Conservation (phyloP, 2,329 filamentous ascomycete genomes). For the Chrysoporthe deuterocubensis region DNA sequence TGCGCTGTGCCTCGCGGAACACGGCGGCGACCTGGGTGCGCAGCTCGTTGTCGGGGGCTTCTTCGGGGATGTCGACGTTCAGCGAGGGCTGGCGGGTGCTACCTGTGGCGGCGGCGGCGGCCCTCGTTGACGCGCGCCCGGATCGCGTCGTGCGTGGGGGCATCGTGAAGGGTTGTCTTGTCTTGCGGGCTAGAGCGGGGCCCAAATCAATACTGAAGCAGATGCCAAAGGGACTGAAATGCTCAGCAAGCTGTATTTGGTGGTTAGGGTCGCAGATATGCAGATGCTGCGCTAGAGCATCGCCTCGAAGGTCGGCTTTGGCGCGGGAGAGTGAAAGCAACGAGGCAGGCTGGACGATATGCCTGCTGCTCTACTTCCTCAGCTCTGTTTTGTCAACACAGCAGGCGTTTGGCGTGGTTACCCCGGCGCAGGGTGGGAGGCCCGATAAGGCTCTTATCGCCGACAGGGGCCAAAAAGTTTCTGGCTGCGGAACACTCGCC, state of each 20-base stretch:
- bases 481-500: slow-evolving; percentile 9
- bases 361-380: background rate
- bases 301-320: background rate
- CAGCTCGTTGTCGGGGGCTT: slow-evolving; percentile 71
- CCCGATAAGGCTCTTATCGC: slow-evolving; percentile 15
- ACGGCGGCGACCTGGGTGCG: slow-evolving; percentile 74
- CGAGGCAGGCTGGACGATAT: background rate
- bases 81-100: slow-evolving; percentile 49
- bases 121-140: slow-evolving; percentile 48
- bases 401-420: slow-evolving; percentile 23
- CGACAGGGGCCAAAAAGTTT: slow-evolving; percentile 22
- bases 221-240: slow-evolving; percentile 18
- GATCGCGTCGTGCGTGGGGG: slow-evolving; percentile 54
- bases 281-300: slow-evolving; percentile 9
- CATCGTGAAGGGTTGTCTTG: slow-evolving; percentile 42
- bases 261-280: background rate
- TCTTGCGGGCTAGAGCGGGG: slow-evolving; percentile 28
- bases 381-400: slow-evolving; percentile 28
- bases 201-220: slow-evolving; percentile 29
- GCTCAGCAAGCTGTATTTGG: slow-evolving; percentile 9
- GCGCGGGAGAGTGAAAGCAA: background rate
- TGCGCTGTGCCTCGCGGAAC: slow-evolving; percentile 84
- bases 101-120: slow-evolving; percentile 43
- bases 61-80: slow-evolving; percentile 64
- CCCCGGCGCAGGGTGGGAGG: slow-evolving; percentile 22